Base-by-base conservation (phyloP, 352 stramenopile species). In the Phytophthora multivora region DNA sequence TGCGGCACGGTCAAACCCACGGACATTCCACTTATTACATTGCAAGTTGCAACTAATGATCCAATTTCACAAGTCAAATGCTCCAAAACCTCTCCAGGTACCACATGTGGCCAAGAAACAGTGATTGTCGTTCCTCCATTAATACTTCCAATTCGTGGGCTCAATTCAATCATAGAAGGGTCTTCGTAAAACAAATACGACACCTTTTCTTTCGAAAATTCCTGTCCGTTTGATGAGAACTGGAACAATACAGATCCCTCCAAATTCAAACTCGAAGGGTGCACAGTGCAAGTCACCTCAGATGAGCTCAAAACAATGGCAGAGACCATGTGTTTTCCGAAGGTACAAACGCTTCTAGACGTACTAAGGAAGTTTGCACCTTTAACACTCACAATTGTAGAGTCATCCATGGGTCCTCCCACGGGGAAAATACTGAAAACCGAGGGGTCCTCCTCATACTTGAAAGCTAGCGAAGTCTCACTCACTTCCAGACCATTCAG, bases 151-250 rank as follows among this genome's bases (percentile, higher is more conserved):
- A 35, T 18, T 11, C 52, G 43, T 26, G 62, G 66, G 11, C 23
- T 50, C 15, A 75, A 9, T 15, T 62, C 45, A 52, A 75, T 51
- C 4, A 51, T 13, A 3, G 40, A 40, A 3, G 61, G 60, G 9
- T 61, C 43, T 6, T 72, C 39, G 39, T 80, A 85, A 35, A 82
- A 71, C 23, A 64, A 38, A 19, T 79, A 85, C 1, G 36, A 26
- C 0, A 79, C 5, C 0, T n/a, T 46, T 46, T 73, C 58, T 15
- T 38, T 25, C 1, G 66, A 70, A 49, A 60, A 56, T 9, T 77
- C 73, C 26, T 80, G 75, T 3, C 67, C 70, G 51, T 82, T 82
- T 0, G 58, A 70, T 3, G 75, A 82, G 47, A 79, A 77, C 40
- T 28, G 35, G 28, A 85, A 54, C 0, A n/a, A 3, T 3, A 48